phyloP scores from a whole-genome alignment of 345 rosid species.

The Cochlearia excelsa region DNA sequence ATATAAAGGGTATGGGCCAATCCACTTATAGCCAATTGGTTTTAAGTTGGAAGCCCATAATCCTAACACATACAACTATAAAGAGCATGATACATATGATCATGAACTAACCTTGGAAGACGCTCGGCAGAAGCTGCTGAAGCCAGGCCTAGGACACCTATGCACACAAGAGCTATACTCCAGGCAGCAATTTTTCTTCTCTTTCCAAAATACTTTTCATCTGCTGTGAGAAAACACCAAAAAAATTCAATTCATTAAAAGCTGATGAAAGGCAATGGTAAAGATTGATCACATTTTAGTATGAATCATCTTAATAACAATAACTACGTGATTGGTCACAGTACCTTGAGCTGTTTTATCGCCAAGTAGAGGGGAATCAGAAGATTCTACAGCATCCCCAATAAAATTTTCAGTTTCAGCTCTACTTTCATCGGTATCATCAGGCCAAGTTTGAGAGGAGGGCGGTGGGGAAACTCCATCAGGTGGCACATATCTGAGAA shows the following conservation, averaged over 20 bases:
- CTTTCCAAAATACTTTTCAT: slow-evolving; percentile 39
- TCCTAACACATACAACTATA: background rate
- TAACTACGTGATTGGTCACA: slow-evolving; percentile 10
- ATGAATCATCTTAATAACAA: background rate
- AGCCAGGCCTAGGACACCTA: slow-evolving; percentile 52
- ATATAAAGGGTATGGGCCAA: too few species aligned
- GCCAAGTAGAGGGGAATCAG: slow-evolving; percentile 39
- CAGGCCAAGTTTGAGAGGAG: slow-evolving; percentile 37
- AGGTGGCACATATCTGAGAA: slow-evolving; percentile 70
- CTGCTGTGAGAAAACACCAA: slow-evolving; percentile 25
- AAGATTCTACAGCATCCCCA: slow-evolving; percentile 33
- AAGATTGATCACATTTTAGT: background rate
- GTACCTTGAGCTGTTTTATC: slow-evolving; percentile 43
- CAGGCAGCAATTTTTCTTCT: slow-evolving; percentile 59
- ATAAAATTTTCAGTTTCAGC: slow-evolving; percentile 27
- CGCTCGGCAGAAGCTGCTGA: slow-evolving; percentile 51
- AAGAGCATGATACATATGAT: slow-evolving; percentile 5
- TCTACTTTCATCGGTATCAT: slow-evolving; percentile 36
- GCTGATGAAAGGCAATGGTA: slow-evolving; percentile 3
- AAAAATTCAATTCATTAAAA: background rate
- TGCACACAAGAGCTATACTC: slow-evolving; percentile 51
- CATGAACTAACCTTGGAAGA: slow-evolving; percentile 48
- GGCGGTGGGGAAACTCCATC: slow-evolving; percentile 47
- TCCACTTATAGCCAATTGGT: too few species aligned
- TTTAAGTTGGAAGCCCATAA: too few species aligned